phyloP scores from a whole-genome alignment of 1,284 basidiomycete species.

The Gomphus bonarii region DNA sequence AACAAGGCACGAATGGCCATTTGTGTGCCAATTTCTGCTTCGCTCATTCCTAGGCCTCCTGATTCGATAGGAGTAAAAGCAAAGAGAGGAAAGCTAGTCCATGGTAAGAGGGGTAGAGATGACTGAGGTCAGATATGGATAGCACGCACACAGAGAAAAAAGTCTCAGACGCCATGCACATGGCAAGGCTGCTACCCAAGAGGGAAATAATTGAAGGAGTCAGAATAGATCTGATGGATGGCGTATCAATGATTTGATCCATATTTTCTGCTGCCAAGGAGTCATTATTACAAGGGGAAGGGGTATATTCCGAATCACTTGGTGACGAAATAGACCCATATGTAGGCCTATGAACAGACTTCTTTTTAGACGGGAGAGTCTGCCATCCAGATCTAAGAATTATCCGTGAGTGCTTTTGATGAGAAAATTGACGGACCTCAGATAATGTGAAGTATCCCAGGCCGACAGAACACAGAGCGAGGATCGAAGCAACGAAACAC shows the following conservation, averaged over 20 bases:
- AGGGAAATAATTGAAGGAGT: slow-evolving; percentile 4
- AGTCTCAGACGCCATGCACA: not conserved
- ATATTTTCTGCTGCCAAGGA: slow-evolving; percentile 8
- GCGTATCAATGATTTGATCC: slow-evolving; percentile 9
- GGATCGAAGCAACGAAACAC: slow-evolving; percentile 11
- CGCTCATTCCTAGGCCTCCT: slow-evolving; percentile 12
- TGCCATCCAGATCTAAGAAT: not conserved
- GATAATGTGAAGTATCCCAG: slow-evolving; percentile 5
- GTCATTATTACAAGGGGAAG: slow-evolving; percentile 19
- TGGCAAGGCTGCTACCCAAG: not conserved
- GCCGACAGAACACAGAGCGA: slow-evolving; percentile 6
- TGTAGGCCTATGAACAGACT: not conserved
- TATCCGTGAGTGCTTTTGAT: not conserved
- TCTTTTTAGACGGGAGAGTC: not conserved
- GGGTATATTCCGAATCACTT: slow-evolving; percentile 23
- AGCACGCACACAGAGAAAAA: slow-evolving; percentile 6
- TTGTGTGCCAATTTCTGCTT: slow-evolving; percentile 13
- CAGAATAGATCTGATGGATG: slow-evolving; percentile 9
- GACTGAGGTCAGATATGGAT: not conserved
- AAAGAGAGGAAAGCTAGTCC: slow-evolving; percentile 11
- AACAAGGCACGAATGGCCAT: slow-evolving; percentile 12
- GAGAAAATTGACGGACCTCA: slow-evolving; percentile 3
- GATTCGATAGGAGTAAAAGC: slow-evolving; percentile 12
- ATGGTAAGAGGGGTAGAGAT: slow-evolving; percentile 5
- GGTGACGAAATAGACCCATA: not conserved